Evolutionary conservation across 179 eudicot genomes (phyloP).

Genomic region (Sideroxylon spinosum): DNA sequence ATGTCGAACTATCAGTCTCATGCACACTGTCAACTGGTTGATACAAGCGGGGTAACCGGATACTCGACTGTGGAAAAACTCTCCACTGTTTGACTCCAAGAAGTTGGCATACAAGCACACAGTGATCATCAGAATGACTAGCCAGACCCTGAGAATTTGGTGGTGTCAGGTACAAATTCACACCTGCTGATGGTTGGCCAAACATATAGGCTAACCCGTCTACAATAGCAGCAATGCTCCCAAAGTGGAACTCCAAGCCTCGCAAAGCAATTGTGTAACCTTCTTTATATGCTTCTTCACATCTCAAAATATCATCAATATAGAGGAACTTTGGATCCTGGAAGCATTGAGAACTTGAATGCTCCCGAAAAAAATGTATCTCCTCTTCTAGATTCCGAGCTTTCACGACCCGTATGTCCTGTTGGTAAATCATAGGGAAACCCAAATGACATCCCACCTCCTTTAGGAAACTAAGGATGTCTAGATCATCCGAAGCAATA

Average conservation of each 20-base stretch:
- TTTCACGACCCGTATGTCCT: constrained; percentile 76
- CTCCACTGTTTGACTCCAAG: constrained; percentile 64
- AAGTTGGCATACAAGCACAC: constrained; percentile 84
- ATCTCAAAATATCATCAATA: constrained; percentile 48
- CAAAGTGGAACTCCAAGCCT: constrained; percentile 72
- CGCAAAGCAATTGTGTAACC: constrained; percentile 77
- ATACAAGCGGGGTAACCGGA: constrained; percentile 67
- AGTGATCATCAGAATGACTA: constrained; percentile 79
- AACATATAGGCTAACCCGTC: constrained; percentile 57
- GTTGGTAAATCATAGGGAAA: constrained; percentile 59
- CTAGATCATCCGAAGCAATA: constrained; percentile 59
- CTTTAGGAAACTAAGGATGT: constrained; percentile 42
- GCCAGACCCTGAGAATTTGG: constrained; percentile 74
- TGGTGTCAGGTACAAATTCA: constrained; percentile 76
- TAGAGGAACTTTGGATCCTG: constrained; percentile 28
- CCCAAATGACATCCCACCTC: constrained; percentile 51
- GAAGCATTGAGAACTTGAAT: constrained; percentile 18
- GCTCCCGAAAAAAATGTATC: constrained; percentile 53
- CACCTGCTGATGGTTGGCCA: constrained; percentile 90
- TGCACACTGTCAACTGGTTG: constrained; percentile 36
- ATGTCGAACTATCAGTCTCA: constrained; percentile 17
- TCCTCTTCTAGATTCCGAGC: constrained; percentile 39
- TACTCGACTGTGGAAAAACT: constrained; percentile 35
- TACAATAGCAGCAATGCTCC: constrained; percentile 47
- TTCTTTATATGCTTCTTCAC: constrained; percentile 60